These are phyloP conservation scores for Ophiostoma tasmaniense DNA, from an alignment of 2,329 filamentous ascomycete genomes.

Conservation along the genomic window DNA sequence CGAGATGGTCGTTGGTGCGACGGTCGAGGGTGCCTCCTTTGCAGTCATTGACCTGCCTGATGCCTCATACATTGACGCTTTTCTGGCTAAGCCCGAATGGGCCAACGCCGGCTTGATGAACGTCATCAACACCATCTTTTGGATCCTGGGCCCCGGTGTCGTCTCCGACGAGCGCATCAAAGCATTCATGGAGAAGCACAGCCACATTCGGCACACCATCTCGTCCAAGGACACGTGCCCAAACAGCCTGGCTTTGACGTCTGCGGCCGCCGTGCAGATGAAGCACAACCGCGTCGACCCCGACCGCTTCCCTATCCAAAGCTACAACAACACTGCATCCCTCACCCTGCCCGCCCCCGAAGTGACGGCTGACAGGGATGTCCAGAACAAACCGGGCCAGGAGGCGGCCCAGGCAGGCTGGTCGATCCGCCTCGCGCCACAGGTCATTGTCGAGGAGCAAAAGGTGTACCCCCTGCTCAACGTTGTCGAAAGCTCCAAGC, in stretches of 20 bases:
- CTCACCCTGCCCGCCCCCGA: neutral
- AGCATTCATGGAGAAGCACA: constrained; percentile 58
- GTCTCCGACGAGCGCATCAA: constrained; percentile 53
- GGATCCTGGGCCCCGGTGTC: constrained; percentile 69
- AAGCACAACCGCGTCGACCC: constrained; percentile 65
- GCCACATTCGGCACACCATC: constrained; percentile 62
- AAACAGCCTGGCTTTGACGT: constrained; percentile 65
- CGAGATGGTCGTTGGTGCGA: constrained; percentile 72
- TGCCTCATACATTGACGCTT: constrained; percentile 56
- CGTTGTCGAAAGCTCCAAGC: constrained; percentile 34
- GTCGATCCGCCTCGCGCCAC: constrained; percentile 40
- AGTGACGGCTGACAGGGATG: neutral
- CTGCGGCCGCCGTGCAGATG: constrained; percentile 56
- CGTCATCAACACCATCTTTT: constrained; percentile 62
- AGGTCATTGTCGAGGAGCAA: constrained; percentile 37
- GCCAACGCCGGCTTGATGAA: constrained; percentile 54
- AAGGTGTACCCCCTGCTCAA: constrained; percentile 42
- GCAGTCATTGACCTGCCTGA: constrained; percentile 74
- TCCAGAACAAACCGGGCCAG: constrained; percentile 21
- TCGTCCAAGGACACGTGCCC: constrained; percentile 66
- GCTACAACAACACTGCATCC: constrained; percentile 46
- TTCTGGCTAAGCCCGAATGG: constrained; percentile 69
- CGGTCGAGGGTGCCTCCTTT: constrained; percentile 61
- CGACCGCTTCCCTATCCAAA: constrained; percentile 62
- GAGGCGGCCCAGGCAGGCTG: constrained; percentile 38